Base-by-base conservation (phyloP, 257 asterid species). In the Solanum sitiens region DNA sequence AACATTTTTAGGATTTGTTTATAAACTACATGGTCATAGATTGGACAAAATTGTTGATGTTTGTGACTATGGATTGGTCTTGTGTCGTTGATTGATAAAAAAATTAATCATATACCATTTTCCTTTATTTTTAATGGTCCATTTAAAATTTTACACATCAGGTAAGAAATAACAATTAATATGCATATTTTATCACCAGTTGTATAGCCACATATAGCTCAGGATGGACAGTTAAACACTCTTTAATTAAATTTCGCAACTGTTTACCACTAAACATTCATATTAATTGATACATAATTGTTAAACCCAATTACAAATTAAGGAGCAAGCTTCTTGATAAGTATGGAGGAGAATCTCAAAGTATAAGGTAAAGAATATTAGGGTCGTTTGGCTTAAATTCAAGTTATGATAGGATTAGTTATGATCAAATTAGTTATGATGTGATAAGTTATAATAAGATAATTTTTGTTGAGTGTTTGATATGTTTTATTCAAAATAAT, bases 151-250 rank as follows among this genome's bases (percentile, higher is more conserved):
- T 59, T 59, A 2, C 27, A 59, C 3, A 13, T 21, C 0, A 20
- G 0, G 8, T 59, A 59, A 59, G 8, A 56, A 1, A 56, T 0
- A 56, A 56, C 0, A 8, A 20, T 56, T 20, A 56, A 20, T 56
- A 56, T 20, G 12, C 67, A 8, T 56, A 56, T 20, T 56, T 56
- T 56, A 56, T 1, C 11, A 20, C 2, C 4, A 56, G n/a, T 56
- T 4, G n/a, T 7, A 18, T 56, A 18, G 63, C 63, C 11, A 56
- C 11, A 7, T 56, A 18, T 56, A 56, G 8, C 11, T 18, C n/a
- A 7, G n/a, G 4, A 0, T 56, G 1, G n/a, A 56, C 11, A 15
- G 21, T 2, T 0, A 56, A 56, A 56, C 0, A 56, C 2, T 1
- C 4, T 56, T 56, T 18, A 56, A 56, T 0, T 0, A 6, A 56